Conservation (phyloP, 495 filamentous ascomycete species). For the Diplogelasinospora grovesii region DNA sequence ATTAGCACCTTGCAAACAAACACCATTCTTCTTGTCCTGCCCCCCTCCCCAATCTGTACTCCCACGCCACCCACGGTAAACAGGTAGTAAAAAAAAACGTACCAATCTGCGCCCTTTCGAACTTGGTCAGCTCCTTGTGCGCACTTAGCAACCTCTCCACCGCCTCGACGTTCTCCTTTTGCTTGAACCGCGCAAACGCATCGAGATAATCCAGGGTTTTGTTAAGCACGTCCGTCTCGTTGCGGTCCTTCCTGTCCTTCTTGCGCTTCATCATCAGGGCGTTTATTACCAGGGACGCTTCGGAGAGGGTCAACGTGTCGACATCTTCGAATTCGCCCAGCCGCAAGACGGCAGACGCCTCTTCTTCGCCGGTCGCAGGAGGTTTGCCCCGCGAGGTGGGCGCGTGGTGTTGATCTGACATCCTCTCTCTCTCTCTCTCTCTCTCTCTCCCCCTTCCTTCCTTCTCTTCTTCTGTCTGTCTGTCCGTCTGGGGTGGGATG, state of each 20-base stretch:
- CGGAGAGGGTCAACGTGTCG: constrained; percentile 79
- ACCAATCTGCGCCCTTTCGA: constrained; percentile 93
- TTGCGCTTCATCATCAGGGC: constrained; percentile 72
- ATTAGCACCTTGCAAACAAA: too few relatives aligned
- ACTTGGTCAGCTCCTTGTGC: constrained; percentile 74
- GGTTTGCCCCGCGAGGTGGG: constrained; percentile 68
- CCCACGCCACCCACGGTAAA: too few relatives aligned
- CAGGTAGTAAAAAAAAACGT: constrained; percentile 33
- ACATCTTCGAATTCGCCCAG: constrained; percentile 90
- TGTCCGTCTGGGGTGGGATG: too few relatives aligned
- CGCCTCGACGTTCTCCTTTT: constrained; percentile 86
- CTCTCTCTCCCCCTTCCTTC: not conserved
- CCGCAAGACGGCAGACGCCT: constrained; percentile 70
- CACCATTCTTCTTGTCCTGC: too few relatives aligned
- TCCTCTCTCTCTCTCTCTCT: not conserved
- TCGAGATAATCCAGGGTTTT: constrained; percentile 90
- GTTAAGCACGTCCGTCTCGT: constrained; percentile 66
- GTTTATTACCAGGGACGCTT: constrained; percentile 86
- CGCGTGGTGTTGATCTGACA: constrained; percentile 27
- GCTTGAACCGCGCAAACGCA: constrained; percentile 88
- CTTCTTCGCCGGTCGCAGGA: constrained; percentile 73
- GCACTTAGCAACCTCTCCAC: constrained; percentile 75
- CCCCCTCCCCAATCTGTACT: too few relatives aligned
- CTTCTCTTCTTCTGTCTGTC: too few relatives aligned
- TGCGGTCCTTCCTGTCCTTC: constrained; percentile 55